phyloP scores from a whole-genome alignment of 2,329 filamentous ascomycete species.

The Phaeophleospora eucalypticola region DNA sequence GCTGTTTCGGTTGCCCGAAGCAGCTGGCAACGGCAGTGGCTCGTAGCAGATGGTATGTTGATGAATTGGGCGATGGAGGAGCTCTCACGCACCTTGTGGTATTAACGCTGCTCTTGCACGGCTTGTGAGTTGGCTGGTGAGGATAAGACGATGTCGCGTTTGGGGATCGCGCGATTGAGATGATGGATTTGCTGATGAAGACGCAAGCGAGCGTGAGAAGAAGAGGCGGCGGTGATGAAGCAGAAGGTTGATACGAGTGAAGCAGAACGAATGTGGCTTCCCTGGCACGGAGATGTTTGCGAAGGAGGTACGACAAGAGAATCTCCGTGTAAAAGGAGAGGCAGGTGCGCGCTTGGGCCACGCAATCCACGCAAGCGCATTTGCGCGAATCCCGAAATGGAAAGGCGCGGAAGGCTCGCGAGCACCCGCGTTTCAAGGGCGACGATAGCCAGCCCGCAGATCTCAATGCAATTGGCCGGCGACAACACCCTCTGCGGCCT shows the following conservation, averaged over 20 bases:
- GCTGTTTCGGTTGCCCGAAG: background rate
- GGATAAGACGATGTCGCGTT: slow-evolving; percentile 2
- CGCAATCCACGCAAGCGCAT: slow-evolving; percentile 5
- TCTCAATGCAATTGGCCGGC: too few relatives aligned
- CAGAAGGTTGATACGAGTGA: slow-evolving; percentile 3
- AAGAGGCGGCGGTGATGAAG: slow-evolving; percentile 2
- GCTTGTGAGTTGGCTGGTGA: background rate
- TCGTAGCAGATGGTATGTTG: background rate
- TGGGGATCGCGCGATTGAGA: slow-evolving; percentile 4
- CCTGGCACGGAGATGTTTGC: slow-evolving; percentile 2
- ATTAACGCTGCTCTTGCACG: slow-evolving; percentile 11
- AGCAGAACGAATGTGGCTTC: slow-evolving; percentile 11
- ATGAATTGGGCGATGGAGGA: background rate
- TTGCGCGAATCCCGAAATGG: slow-evolving; percentile 1
- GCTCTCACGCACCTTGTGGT: slow-evolving; percentile 8
- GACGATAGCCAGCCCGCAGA: background rate
- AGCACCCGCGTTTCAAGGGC: slow-evolving; percentile 1
- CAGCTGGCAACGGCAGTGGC: background rate
- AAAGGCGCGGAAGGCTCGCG: slow-evolving; percentile 4
- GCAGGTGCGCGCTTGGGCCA: slow-evolving; percentile 6
- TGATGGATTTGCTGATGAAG: background rate
- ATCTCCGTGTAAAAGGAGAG: slow-evolving; percentile 10
- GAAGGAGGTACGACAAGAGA: slow-evolving; percentile 10
- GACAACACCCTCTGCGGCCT: too few relatives aligned
- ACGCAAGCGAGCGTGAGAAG: slow-evolving; percentile 12